Conservation (phyloP, 257 asterid genomes). For the Handroanthus guayacan region DNA sequence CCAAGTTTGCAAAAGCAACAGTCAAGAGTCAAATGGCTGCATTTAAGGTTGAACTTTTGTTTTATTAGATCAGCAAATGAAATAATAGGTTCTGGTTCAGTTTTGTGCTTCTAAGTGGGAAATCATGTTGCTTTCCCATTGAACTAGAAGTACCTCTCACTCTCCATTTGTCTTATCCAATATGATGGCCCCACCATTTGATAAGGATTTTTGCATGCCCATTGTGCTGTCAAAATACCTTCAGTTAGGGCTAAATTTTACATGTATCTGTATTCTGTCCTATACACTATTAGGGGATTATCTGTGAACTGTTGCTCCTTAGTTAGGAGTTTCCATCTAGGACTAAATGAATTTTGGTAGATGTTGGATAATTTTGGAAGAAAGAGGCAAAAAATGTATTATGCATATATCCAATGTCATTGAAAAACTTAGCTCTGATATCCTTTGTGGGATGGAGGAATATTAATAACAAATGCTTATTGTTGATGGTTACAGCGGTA, state of each 20-base stretch:
- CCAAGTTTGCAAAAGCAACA: conserved; percentile 90
- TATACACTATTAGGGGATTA: conserved; percentile 18
- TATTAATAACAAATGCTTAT: conserved; percentile 19
- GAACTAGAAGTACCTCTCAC: neutral
- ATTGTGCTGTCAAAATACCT: conserved; percentile 22
- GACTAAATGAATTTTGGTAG: conserved; percentile 12
- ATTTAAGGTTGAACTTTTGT: conserved; percentile 71
- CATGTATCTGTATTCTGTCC: neutral
- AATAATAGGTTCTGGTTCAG: conserved; percentile 5
- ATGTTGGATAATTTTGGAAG: neutral
- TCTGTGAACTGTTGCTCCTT: conserved; percentile 26
- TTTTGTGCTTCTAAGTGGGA: conserved; percentile 33
- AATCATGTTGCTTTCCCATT: conserved; percentile 19
- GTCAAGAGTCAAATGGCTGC: conserved; percentile 94
- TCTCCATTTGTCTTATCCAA: neutral
- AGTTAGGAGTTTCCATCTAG: conserved; percentile 31
- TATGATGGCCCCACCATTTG: conserved; percentile 22
- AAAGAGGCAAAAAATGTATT: conserved; percentile 10
- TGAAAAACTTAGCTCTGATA: conserved; percentile 11
- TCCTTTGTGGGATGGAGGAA: conserved; percentile 10
- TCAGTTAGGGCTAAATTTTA: conserved; percentile 2
- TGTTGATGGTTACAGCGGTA: conserved; percentile 63
- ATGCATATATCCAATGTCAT: neutral
- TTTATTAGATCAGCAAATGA: conserved; percentile 4
- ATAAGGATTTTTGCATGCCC: neutral